Percentiles rank a stretch among this genome's conserved stretches.
These are phyloP conservation scores for Fusarium nelsonii DNA, from an alignment of 2,329 filamentous ascomycete genomes.

Conservation along the genomic window DNA sequence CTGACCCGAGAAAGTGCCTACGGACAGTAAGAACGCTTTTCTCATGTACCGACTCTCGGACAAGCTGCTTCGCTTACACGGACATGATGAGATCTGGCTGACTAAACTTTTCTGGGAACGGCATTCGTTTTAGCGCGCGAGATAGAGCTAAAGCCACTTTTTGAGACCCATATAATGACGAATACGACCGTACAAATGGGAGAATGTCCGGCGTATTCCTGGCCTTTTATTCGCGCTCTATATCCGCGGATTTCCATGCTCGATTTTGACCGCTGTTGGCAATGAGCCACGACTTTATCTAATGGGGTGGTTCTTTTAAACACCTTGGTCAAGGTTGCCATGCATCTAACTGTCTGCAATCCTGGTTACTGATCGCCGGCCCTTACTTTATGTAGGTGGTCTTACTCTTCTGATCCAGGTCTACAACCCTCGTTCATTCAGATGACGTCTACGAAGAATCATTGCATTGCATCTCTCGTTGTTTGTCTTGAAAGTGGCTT, in stretches of 20 bases:
- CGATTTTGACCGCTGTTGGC: background rate
- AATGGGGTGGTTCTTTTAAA: constrained; percentile 7
- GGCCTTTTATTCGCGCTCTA: constrained; percentile 15
- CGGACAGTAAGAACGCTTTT: background rate
- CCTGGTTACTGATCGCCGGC: constrained; percentile 4
- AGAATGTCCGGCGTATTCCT: constrained; percentile 4
- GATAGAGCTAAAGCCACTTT: constrained; percentile 26
- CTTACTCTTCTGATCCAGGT: background rate
- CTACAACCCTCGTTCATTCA: background rate
- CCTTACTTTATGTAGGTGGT: background rate
- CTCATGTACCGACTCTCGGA: constrained; percentile 20
- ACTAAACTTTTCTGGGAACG: constrained; percentile 21
- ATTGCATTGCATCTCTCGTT: background rate
- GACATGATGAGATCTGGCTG: constrained; percentile 20
- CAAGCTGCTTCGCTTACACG: constrained; percentile 37
- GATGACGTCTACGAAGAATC: constrained; percentile 6
- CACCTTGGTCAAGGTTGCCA: background rate
- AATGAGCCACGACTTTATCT: background rate
- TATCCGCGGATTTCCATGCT: constrained; percentile 5
- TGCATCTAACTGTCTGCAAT: background rate
- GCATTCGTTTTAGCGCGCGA: constrained; percentile 33
- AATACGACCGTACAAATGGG: constrained; percentile 26
- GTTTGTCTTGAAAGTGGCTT: constrained; percentile 17
- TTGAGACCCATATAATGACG: constrained; percentile 28
- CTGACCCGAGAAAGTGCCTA: background rate